Conservation (phyloP, 2,329 filamentous ascomycete genomes). For the Conoideocrella luteorostrata region DNA sequence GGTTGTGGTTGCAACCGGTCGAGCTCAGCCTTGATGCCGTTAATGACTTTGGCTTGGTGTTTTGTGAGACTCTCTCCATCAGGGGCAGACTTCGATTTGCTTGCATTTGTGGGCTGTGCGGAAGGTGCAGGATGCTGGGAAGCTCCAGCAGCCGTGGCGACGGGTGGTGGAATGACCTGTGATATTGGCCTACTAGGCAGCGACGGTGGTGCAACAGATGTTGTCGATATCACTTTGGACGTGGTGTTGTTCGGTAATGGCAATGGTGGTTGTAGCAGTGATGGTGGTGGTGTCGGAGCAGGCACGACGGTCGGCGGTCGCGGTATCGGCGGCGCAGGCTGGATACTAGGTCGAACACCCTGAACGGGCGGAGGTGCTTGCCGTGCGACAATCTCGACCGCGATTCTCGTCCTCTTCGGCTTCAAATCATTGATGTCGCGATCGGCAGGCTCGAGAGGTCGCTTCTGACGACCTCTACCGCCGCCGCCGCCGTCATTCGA, state of each 20-base stretch:
- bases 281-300: slow-evolving; percentile 7
- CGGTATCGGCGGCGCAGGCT: slow-evolving; percentile 19
- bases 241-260: slow-evolving; percentile 8
- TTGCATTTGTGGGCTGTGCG: slow-evolving; percentile 11
- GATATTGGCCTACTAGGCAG: not conserved
- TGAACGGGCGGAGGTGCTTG: slow-evolving; percentile 21
- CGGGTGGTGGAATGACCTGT: slow-evolving; percentile 5
- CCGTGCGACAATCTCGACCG: slow-evolving; percentile 43
- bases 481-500: slow-evolving; percentile 25
- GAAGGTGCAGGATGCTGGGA: slow-evolving; percentile 8
- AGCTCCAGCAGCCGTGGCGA: slow-evolving; percentile 3
- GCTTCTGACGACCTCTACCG: slow-evolving; percentile 39
- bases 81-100: slow-evolving; percentile 14
- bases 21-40: slow-evolving; percentile 57
- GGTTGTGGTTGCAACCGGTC: slow-evolving; percentile 46
- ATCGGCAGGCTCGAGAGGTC: slow-evolving; percentile 37
- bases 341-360: slow-evolving; percentile 16
- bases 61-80: slow-evolving; percentile 33
- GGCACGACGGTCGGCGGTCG: slow-evolving; percentile 17
- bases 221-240: slow-evolving; percentile 2
- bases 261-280: slow-evolving; percentile 6
- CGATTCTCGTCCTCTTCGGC: slow-evolving; percentile 45
- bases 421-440: slow-evolving; percentile 38
- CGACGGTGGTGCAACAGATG: not conserved
- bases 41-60: slow-evolving; percentile 52